Conservation (phyloP, 1,284 basidiomycete genomes). For the Polyporus tsugae region DNA sequence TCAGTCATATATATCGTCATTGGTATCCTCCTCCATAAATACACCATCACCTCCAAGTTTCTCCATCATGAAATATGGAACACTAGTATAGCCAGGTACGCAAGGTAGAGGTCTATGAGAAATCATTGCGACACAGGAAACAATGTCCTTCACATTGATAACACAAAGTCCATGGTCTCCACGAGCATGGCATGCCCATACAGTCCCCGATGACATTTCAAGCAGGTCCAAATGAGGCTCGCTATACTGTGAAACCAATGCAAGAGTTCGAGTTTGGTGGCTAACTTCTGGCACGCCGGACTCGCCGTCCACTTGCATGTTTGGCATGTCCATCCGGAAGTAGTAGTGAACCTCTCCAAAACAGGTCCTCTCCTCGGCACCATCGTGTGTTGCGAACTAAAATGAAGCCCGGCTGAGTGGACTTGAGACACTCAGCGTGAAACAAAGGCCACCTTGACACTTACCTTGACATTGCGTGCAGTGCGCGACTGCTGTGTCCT, state of each 20-base stretch:
- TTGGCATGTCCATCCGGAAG: too few relatives aligned
- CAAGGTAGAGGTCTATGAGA: neutral
- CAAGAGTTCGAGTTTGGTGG: too few relatives aligned
- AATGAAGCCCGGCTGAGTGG: neutral
- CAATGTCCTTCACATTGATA: conserved; percentile 20
- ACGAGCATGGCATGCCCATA: conserved; percentile 15
- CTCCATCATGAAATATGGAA: too few relatives aligned
- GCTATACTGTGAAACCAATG: too few relatives aligned
- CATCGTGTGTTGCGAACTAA: conserved; percentile 4
- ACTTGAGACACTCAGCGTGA: neutral
- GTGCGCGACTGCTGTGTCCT: conserved; percentile 11
- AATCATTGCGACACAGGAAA: conserved; percentile 24
- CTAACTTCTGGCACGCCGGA: too few relatives aligned
- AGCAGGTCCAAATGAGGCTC: conserved; percentile 9
- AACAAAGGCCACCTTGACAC: neutral
- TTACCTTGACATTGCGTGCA: conserved; percentile 31
- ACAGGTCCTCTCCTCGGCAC: too few relatives aligned
- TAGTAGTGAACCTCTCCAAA: too few relatives aligned
- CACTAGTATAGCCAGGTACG: too few relatives aligned
- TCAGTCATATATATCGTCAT: too few relatives aligned
- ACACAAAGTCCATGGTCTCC: conserved; percentile 6
- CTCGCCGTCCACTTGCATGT: too few relatives aligned
- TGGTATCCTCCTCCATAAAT: too few relatives aligned
- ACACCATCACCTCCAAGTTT: too few relatives aligned
- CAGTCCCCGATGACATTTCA: neutral